Conservation (phyloP, 495 filamentous ascomycete species). For the Aspergillus diversus region DNA sequence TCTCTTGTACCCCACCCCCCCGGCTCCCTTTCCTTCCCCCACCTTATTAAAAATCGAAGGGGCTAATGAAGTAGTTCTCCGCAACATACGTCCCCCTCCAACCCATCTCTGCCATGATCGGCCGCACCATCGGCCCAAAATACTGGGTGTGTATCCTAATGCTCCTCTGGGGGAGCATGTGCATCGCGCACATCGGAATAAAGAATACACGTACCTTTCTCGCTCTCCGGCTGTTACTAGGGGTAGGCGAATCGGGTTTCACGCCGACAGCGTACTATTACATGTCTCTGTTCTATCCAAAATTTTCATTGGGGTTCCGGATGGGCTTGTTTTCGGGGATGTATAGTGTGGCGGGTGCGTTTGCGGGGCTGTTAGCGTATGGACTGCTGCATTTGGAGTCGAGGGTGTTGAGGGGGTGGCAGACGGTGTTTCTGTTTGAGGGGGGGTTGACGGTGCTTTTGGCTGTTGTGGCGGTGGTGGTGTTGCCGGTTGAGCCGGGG, state of each 20-base stretch:
- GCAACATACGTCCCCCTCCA: conserved; percentile 11
- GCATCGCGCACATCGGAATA: conserved; percentile 5
- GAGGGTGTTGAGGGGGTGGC: neutral
- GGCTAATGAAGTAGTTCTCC: conserved; percentile 5
- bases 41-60: neutral
- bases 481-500: neutral
- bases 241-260: conserved; percentile 9
- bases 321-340: conserved; percentile 11
- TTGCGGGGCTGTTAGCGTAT: conserved; percentile 6
- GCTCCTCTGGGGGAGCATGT: conserved; percentile 10
- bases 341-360: conserved; percentile 4
- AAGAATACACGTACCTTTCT: neutral
- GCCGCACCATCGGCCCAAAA: conserved; percentile 5
- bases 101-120: conserved; percentile 13
- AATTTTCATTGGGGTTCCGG: conserved; percentile 6
- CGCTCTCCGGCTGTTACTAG: conserved; percentile 5
- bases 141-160: conserved; percentile 6
- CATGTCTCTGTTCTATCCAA: conserved; percentile 11
- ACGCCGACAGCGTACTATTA: conserved; percentile 11
- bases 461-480: neutral
- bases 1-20: neutral
- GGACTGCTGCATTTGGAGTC: conserved; percentile 9
- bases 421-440: conserved; percentile 8
- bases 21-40: neutral
- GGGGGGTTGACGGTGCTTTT: conserved; percentile 3